These are phyloP conservation scores for Scenedesmus sp. DNA, from an alignment of 163 green algal genomes.

Conservation along the genomic window DNA sequence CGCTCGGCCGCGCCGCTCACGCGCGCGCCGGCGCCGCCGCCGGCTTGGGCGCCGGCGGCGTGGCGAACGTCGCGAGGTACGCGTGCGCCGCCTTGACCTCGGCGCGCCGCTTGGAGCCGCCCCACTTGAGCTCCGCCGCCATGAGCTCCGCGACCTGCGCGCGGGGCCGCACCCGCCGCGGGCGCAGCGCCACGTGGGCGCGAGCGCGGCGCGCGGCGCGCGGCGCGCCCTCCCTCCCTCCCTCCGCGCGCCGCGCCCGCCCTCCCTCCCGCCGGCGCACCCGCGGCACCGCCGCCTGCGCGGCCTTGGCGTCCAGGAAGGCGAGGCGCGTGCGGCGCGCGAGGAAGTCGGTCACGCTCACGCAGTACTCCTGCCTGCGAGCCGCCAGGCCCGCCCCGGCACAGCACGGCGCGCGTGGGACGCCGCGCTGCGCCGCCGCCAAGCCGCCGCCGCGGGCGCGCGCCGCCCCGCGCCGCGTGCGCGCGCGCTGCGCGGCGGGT, in stretches of 20 bases:
- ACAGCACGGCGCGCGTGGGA: not conserved
- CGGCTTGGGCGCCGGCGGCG: not conserved
- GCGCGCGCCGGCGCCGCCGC: too few species aligned
- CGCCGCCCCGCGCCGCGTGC: not conserved
- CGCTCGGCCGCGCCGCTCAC: too few species aligned
- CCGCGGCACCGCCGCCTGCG: constrained; percentile 77
- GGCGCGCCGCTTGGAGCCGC: constrained; percentile 31
- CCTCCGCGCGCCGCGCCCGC: not conserved
- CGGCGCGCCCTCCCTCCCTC: too few species aligned
- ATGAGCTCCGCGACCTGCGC: constrained; percentile 92
- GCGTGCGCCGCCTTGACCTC: constrained; percentile 63
- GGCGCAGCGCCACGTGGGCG: not conserved
- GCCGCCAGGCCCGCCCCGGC: constrained; percentile 29
- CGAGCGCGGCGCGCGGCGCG: too few species aligned
- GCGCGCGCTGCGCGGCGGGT: not conserved
- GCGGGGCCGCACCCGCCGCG: not conserved
- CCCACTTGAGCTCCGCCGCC: constrained; percentile 82
- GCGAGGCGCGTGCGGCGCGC: constrained; percentile 90
- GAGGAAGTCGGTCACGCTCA: constrained; percentile 94
- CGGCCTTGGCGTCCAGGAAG: constrained; percentile 93
- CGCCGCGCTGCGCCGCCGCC: not conserved
- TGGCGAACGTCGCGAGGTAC: constrained; percentile 38
- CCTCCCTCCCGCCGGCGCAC: too few species aligned
- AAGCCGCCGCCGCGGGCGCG: not conserved
- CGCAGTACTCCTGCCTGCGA: constrained; percentile 86